phyloP scores from a whole-genome alignment of 1,139 yeast species.

The Debaryomyces sp. region DNA sequence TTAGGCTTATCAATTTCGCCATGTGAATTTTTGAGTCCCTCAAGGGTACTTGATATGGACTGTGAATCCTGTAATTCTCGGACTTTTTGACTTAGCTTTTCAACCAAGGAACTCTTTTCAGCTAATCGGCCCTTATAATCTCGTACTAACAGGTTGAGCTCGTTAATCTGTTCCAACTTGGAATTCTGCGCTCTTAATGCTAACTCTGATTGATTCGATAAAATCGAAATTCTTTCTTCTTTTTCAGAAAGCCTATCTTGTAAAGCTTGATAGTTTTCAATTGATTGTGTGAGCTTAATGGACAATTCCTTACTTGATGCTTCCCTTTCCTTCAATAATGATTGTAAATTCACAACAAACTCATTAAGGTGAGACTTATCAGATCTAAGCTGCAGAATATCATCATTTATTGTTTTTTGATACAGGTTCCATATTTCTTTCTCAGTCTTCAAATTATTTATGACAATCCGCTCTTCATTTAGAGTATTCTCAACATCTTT shows the following conservation, averaged over 20 bases:
- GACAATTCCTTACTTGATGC: constrained; percentile 53
- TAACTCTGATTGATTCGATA: constrained; percentile 54
- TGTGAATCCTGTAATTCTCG: background rate
- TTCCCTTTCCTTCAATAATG: constrained; percentile 65
- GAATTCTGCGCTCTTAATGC: constrained; percentile 66
- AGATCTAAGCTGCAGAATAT: constrained; percentile 52
- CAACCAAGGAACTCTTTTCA: constrained; percentile 31
- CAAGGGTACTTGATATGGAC: background rate
- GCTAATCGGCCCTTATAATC: constrained; percentile 42
- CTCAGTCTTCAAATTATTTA: constrained; percentile 58
- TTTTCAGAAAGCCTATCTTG: constrained; percentile 55
- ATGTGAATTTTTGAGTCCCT: constrained; percentile 2
- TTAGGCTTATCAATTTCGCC: background rate
- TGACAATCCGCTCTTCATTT: constrained; percentile 46
- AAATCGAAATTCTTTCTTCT: constrained; percentile 49
- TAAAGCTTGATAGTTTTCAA: constrained; percentile 53
- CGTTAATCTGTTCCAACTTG: constrained; percentile 63
- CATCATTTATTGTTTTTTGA: constrained; percentile 57
- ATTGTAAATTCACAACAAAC: constrained; percentile 63
- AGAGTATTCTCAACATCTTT: constrained; percentile 57
- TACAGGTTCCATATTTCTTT: constrained; percentile 51
- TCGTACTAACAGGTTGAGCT: constrained; percentile 47
- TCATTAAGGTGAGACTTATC: constrained; percentile 66
- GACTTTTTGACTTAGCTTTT: constrained; percentile 21
- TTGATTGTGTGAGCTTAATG: constrained; percentile 50